Percentiles rank a stretch among this genome's conserved stretches.
Evolutionary conservation across 768 basidiomycete species (phyloP).

Genomic region (Dacryopinax spathularia): DNA sequence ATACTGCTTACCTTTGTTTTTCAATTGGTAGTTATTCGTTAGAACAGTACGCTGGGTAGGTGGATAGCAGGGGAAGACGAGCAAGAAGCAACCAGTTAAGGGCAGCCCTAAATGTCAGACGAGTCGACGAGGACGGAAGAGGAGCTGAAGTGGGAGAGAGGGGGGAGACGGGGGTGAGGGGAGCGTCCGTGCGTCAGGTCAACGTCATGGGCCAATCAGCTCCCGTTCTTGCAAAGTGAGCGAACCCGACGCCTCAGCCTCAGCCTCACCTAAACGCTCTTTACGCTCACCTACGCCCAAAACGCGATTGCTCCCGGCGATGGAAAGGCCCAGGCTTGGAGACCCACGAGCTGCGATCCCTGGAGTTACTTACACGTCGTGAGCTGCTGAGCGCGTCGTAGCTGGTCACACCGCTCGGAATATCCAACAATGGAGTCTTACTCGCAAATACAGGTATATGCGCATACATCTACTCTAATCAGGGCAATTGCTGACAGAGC

Average conservation of each 20-base stretch:
- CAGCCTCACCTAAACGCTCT: too few species aligned
- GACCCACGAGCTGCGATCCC: too few species aligned
- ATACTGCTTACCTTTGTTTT: too few species aligned
- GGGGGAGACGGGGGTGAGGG: neutral
- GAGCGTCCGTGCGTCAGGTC: conserved; percentile 2
- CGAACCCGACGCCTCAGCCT: too few species aligned
- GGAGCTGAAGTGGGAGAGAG: too few species aligned
- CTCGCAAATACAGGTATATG: neutral
- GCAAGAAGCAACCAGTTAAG: neutral
- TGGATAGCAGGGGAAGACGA: neutral
- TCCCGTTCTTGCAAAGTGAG: neutral
- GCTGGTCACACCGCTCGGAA: neutral
- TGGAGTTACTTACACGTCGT: neutral
- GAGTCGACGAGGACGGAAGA: too few species aligned
- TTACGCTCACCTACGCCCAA: too few species aligned
- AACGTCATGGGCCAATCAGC: conserved; percentile 2
- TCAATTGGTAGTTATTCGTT: conserved; percentile 1
- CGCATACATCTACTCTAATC: neutral
- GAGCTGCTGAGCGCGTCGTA: neutral
- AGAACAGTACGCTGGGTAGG: neutral
- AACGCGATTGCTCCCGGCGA: too few species aligned
- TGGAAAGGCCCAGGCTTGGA: too few species aligned
- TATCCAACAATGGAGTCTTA: neutral
- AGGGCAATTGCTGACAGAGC: neutral
- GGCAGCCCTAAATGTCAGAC: too few species aligned